phyloP scores from a whole-genome alignment of 164 flowering plant genomes.

The Magnolia sinica region DNA sequence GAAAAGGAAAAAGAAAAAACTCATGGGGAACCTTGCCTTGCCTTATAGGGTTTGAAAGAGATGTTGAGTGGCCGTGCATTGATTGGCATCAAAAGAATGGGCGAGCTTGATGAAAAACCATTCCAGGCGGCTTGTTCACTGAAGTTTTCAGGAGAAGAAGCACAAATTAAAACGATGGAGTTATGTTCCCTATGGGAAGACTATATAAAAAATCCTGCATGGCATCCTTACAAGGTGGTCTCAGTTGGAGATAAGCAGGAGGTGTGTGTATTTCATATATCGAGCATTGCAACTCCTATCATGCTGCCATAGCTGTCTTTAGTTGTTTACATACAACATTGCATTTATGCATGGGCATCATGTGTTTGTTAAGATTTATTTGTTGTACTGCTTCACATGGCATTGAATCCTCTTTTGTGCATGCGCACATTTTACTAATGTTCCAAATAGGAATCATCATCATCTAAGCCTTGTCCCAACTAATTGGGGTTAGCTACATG shows the following conservation, averaged over 20 bases:
- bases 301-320: not conserved
- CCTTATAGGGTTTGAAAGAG: not conserved
- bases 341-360: too few relatives aligned
- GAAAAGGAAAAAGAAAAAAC: not conserved
- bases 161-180: not conserved
- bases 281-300: not conserved
- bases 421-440: too few relatives aligned
- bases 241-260: constrained; percentile 1
- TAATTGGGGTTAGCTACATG: too few relatives aligned
- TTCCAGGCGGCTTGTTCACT: not conserved
- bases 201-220: not conserved
- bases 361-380: too few relatives aligned
- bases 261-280: constrained; percentile 27
- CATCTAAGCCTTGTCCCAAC: too few relatives aligned
- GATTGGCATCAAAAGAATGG: not conserved
- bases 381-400: too few relatives aligned
- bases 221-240: not conserved
- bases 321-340: not conserved
- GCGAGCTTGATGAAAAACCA: not conserved
- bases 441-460: too few relatives aligned
- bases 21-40: not conserved
- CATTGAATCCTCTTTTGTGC: too few relatives aligned
- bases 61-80: not conserved
- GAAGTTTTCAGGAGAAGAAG: not conserved
- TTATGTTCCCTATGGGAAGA: not conserved